A percentile compares a stretch with the other conserved stretches of the same genome.
Conservation (phyloP, 2,329 filamentous ascomycete genomes). For the Ophiostoma fasciatum region DNA sequence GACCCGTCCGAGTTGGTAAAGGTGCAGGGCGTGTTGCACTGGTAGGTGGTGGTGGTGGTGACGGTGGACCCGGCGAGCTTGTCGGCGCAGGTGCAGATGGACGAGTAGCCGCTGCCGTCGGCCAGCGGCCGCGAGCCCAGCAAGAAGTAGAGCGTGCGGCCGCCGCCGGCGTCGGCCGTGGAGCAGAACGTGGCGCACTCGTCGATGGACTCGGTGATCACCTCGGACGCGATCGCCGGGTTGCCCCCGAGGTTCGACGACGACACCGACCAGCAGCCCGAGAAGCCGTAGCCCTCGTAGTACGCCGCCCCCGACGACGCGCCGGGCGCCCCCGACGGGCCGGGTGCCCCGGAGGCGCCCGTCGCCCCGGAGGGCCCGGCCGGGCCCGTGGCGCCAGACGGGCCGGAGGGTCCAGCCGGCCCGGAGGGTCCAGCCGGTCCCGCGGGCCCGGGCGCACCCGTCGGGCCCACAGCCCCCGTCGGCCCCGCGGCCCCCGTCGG, state of each 20-base stretch:
- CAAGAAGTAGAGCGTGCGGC: conserved; percentile 6
- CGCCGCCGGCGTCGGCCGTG: conserved; percentile 2
- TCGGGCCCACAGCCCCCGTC: background rate
- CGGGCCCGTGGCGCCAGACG: background rate
- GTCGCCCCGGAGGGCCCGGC: background rate
- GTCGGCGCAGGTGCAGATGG: conserved; percentile 9
- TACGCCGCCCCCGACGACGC: background rate
- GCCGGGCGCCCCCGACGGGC: background rate
- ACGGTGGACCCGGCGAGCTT: conserved; percentile 4
- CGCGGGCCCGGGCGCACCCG: background rate
- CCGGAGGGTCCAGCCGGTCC: background rate
- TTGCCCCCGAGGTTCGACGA: conserved; percentile 1
- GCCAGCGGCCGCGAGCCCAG: conserved; percentile 4
- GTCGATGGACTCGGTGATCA: conserved; percentile 7
- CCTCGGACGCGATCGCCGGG: conserved; percentile 5
- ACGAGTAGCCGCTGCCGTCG: background rate
- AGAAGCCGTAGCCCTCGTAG: conserved; percentile 5
- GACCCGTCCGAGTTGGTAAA: conserved; percentile 4
- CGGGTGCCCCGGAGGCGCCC: background rate
- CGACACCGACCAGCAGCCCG: conserved; percentile 7
- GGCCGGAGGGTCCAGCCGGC: background rate
- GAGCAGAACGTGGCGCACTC: conserved; percentile 8
- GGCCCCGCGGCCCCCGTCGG: background rate
- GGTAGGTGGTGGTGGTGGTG: conserved; percentile 1
- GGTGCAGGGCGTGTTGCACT: conserved; percentile 5